These are phyloP conservation scores for Tetracentron sinense DNA, from an alignment of 164 flowering plant genomes.

Conservation along the genomic window DNA sequence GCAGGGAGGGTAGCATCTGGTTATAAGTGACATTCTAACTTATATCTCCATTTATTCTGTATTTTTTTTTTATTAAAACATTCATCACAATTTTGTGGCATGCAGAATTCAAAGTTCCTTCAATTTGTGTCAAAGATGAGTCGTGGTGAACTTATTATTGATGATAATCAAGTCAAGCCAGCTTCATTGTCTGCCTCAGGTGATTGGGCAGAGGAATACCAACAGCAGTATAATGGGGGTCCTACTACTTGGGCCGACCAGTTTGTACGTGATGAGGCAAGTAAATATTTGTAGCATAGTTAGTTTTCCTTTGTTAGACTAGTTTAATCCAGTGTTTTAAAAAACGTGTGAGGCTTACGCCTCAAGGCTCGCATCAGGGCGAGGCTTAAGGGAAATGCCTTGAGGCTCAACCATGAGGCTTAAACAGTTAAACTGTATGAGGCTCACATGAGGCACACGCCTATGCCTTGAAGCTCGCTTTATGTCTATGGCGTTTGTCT, in stretches of 20 bases:
- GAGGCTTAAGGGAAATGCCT: too few relatives aligned
- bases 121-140: conserved; percentile 99
- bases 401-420: too few relatives aligned
- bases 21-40: neutral
- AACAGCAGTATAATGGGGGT: conserved; percentile 52
- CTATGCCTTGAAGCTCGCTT: too few relatives aligned
- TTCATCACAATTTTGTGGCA: conserved; percentile 5
- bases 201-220: conserved; percentile 86
- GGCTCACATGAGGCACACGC: too few relatives aligned
- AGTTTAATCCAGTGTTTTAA: too few relatives aligned
- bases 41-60: conserved; percentile 1
- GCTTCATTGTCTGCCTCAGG: conserved; percentile 39
- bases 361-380: too few relatives aligned
- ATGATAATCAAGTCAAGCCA: conserved; percentile 86
- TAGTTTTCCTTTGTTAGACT: too few relatives aligned
- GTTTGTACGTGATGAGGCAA: conserved; percentile 51
- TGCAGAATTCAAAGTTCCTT: conserved; percentile 90
- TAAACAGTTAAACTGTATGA: too few relatives aligned
- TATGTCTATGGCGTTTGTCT: too few relatives aligned
- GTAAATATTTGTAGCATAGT: conserved; percentile 21
- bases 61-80: neutral
- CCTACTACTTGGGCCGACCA: conserved; percentile 69
- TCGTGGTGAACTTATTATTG: conserved; percentile 91
- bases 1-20: neutral
- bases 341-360: too few relatives aligned